Evolutionary conservation across 805 yeast species (phyloP).

Genomic region (Wickerhamiella nectarea): DNA sequence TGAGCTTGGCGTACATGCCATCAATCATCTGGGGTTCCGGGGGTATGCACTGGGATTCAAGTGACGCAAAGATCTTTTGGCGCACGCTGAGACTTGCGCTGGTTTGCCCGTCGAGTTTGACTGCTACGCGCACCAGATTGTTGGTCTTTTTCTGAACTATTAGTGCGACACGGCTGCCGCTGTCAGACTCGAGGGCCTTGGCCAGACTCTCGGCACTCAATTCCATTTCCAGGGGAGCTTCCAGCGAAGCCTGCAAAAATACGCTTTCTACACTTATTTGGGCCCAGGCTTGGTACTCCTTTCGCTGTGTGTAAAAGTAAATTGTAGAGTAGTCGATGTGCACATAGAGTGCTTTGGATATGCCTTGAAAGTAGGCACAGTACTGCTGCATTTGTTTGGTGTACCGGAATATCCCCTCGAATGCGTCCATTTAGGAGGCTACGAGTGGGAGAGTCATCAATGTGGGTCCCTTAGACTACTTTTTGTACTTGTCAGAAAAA

Average conservation of each 20-base stretch:
- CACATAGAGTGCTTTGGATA: conserved; percentile 1
- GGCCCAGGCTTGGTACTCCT: conserved; percentile 17
- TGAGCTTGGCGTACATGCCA: conserved; percentile 26
- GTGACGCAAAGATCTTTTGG: conserved; percentile 49
- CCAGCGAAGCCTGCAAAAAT: neutral
- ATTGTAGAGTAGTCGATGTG: conserved; percentile 8
- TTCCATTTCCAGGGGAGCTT: conserved; percentile 9
- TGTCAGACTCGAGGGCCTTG: conserved; percentile 29
- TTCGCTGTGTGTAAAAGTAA: conserved; percentile 8
- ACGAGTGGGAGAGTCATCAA: neutral
- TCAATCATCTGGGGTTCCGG: conserved; percentile 37
- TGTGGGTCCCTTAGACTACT: neutral
- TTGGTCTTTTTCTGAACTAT: conserved; percentile 21
- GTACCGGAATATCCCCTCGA: conserved; percentile 2
- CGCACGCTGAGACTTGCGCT: conserved; percentile 26
- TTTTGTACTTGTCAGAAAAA: too few species aligned
- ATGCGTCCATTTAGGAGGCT: neutral
- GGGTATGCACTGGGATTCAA: conserved; percentile 38
- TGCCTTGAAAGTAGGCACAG: neutral
- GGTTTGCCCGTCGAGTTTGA: conserved; percentile 46
- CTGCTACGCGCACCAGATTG: conserved; percentile 38
- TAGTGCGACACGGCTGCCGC: conserved; percentile 22
- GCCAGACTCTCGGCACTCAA: conserved; percentile 28
- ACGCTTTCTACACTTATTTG: conserved; percentile 13
- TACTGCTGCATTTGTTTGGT: conserved; percentile 1